Evolutionary conservation across 1,139 yeast species (phyloP), one percentile per base, ranked within the genome.

Genomic region (Schwanniomyces etchellsii): DNA sequence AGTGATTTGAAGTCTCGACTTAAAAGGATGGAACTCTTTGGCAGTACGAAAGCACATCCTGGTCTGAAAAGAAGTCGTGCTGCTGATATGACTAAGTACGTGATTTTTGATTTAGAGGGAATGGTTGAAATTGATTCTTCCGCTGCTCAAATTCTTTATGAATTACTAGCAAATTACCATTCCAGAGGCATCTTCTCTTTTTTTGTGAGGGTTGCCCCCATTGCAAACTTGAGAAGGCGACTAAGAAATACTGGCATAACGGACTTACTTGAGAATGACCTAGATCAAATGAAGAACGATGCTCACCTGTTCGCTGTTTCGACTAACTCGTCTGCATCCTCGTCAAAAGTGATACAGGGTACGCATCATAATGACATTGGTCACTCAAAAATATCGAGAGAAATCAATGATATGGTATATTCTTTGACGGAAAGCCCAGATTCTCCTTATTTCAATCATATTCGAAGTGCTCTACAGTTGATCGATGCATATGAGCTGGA

Each of bases 111-210:
- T 49, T 54, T 89, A 33, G 69, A 81, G 35, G 96, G 96, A 0
- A 84, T 89, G 95, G 74, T 93, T 0, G 78, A 72, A 20, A 60
- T 89, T 26, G 98, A 91, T 48, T 82, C 96, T 0, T 79, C 93
- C 2, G 96, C 96, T 0, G 80, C 88, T 0, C 85, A 83, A 43
- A 82, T 84, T 10, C 57, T 89, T 29, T 52, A 60, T 28, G 84
- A 77, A 31, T 74, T 85, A 11, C 59, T 89, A 5, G 43, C 55
- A 4, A 68, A 71, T 17, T 80, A 83, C 39, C 61, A 62, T 27
- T 58, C 59, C 14, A 66, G 94, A 29, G 64, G 67, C 2, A 80
- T 85, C 11, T 58, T 64, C 14, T 77, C 83, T 1, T 73, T 77
- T 36, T 75, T 89, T 39, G 76, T 83, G 1, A 61, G 93, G 17